Evolutionary conservation across 2,329 filamentous ascomycete genomes (phyloP).

Genomic region (Aspergillus fischeri): DNA sequence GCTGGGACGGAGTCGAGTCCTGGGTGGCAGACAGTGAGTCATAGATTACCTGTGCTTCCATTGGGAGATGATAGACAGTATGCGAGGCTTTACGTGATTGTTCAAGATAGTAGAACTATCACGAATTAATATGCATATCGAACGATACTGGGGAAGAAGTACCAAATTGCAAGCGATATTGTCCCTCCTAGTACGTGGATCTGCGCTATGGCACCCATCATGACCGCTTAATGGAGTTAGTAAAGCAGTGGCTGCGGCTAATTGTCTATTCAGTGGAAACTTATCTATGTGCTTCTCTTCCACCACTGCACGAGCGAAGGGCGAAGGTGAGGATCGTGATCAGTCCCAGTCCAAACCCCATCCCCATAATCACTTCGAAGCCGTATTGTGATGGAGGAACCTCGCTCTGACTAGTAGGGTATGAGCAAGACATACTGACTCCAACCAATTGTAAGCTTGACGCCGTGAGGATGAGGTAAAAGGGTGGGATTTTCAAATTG

Average conservation of each 20-base stretch:
- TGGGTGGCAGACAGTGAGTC: not conserved
- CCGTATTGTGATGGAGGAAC: too few relatives aligned
- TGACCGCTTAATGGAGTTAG: not conserved
- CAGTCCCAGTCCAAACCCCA: too few relatives aligned
- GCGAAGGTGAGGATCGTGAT: too few relatives aligned
- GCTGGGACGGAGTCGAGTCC: not conserved
- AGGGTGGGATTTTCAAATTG: too few relatives aligned
- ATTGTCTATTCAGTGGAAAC: not conserved
- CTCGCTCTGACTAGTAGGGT: too few relatives aligned
- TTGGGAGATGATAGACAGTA: not conserved
- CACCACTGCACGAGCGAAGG: too few relatives aligned
- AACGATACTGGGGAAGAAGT: not conserved
- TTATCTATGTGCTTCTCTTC: too few relatives aligned
- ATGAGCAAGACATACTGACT: too few relatives aligned
- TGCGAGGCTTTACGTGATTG: not conserved
- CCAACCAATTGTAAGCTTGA: too few relatives aligned
- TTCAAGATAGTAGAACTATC: not conserved
- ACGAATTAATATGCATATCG: not conserved
- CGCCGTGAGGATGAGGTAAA: too few relatives aligned
- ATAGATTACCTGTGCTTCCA: not conserved
- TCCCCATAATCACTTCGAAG: too few relatives aligned
- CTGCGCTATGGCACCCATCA: not conserved
- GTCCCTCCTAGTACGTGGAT: not conserved
- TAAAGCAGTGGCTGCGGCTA: not conserved
- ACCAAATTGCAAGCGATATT: not conserved